Evolutionary conservation across 352 stramenopile species (phyloP).

Genomic region (Phytophthora hybrid): DNA sequence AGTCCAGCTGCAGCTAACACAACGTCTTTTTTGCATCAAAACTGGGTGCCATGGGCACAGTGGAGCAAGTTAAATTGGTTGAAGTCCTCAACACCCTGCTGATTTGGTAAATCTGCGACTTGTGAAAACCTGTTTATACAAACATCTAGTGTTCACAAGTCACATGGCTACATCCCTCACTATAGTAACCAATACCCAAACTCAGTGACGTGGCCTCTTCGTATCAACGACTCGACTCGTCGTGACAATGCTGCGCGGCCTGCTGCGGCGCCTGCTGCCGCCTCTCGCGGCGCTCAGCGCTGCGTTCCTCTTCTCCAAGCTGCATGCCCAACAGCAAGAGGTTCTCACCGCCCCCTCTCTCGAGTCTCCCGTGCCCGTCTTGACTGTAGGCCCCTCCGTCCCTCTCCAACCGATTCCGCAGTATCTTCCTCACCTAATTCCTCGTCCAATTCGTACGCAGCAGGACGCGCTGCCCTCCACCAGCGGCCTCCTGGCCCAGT

Average conservation of each 20-base stretch:
- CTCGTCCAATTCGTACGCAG: background rate
- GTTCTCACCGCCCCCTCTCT: background rate
- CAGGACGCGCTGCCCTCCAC: constrained; percentile 28
- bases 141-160: constrained; percentile 7
- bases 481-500: constrained; percentile 22
- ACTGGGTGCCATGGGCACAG: no score
- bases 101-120: constrained; percentile 1
- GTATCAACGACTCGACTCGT: constrained; percentile 29
- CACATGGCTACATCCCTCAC: constrained; percentile 10
- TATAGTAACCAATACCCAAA: constrained; percentile 5
- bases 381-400: constrained; percentile 22
- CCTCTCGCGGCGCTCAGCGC: constrained; percentile 14
- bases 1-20: no score
- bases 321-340: constrained; percentile 11
- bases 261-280: constrained; percentile 22
- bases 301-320: constrained; percentile 22
- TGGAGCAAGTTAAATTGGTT: no score
- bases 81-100: background rate
- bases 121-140: background rate
- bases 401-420: background rate
- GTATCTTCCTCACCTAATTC: background rate
- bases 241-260: constrained; percentile 24
- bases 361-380: constrained; percentile 20
- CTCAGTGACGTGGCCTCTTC: constrained; percentile 20
- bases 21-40: no score